Evolutionary conservation across 305 asterid species (phyloP).

Genomic region (Withania somnifera): DNA sequence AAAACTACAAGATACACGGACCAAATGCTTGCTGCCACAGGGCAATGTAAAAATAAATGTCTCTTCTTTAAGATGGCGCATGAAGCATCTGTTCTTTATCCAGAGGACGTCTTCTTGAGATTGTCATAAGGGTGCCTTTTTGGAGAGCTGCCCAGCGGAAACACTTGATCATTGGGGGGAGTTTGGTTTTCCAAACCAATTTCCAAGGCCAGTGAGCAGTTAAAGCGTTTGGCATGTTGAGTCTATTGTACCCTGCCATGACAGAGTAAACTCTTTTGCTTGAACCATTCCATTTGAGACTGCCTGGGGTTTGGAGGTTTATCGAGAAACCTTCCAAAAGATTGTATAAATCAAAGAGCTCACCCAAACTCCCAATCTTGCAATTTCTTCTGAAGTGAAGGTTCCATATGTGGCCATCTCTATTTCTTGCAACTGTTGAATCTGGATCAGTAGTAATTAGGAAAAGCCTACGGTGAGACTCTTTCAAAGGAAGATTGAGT

Average conservation of each 20-base stretch:
- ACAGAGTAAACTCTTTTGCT: not conserved
- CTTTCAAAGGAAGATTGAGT: not conserved
- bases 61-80: not conserved
- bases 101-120: not conserved
- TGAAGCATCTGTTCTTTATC: not conserved
- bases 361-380: not conserved
- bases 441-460: not conserved
- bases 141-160: too few species aligned
- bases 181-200: too few species aligned
- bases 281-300: not conserved
- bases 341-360: not conserved
- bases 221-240: not conserved
- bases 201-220: too few species aligned
- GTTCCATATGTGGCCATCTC: not conserved
- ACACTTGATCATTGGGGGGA: too few species aligned
- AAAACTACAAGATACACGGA: not conserved
- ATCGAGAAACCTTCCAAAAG: not conserved
- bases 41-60: not conserved
- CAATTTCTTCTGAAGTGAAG: not conserved
- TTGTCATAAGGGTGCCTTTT: too few species aligned
- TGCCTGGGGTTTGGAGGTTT: not conserved
- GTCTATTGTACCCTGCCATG: not conserved
- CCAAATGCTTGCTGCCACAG: too few species aligned
- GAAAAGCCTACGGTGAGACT: not conserved
- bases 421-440: not conserved